Percentiles rank a stretch among this genome's conserved stretches.
These are phyloP conservation scores for Auricularia sp. DNA, from an alignment of 768 basidiomycete species.

Conservation along the genomic window DNA sequence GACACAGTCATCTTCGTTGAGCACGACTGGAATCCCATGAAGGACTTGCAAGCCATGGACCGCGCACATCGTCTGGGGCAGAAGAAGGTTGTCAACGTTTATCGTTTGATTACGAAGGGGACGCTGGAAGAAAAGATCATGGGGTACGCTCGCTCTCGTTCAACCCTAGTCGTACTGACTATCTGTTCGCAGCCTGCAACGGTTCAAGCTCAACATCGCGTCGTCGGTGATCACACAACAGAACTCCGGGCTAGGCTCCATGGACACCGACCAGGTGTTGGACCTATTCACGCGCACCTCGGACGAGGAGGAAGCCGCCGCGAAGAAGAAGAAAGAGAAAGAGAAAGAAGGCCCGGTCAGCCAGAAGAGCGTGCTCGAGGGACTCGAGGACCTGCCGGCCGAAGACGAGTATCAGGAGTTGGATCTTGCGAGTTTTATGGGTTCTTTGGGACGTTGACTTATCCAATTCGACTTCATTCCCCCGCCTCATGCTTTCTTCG, in stretches of 20 bases:
- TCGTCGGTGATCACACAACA: slow-evolving; percentile 96
- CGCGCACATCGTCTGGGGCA: slow-evolving; percentile 96
- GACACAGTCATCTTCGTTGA: slow-evolving; percentile 99
- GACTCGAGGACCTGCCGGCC: slow-evolving; percentile 81
- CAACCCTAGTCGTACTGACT: neutral
- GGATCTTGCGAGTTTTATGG: slow-evolving; percentile 82
- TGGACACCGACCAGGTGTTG: slow-evolving; percentile 95
- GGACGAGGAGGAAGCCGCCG: slow-evolving; percentile 59
- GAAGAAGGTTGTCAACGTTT: slow-evolving; percentile 98
- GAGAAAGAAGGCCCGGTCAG: slow-evolving; percentile 48
- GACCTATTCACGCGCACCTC: slow-evolving; percentile 84
- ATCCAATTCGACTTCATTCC: slow-evolving; percentile 8
- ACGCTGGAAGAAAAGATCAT: slow-evolving; percentile 99
- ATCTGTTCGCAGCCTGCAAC: slow-evolving; percentile 60
- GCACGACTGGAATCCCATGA: slow-evolving; percentile 99
- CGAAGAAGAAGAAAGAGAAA: slow-evolving; percentile 46
- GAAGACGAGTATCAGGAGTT: slow-evolving; percentile 89
- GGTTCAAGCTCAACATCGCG: slow-evolving; percentile 98
- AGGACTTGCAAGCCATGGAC: slow-evolving; percentile 99
- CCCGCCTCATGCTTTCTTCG: no score
- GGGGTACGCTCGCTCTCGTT: slow-evolving; percentile 54
- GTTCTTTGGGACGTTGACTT: slow-evolving; percentile 48
- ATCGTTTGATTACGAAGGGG: slow-evolving; percentile 92
- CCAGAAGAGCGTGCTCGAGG: slow-evolving; percentile 80
- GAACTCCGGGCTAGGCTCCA: slow-evolving; percentile 84